Conservation (phyloP, 1,139 yeast species). For the Saccharomyces hybrid region DNA sequence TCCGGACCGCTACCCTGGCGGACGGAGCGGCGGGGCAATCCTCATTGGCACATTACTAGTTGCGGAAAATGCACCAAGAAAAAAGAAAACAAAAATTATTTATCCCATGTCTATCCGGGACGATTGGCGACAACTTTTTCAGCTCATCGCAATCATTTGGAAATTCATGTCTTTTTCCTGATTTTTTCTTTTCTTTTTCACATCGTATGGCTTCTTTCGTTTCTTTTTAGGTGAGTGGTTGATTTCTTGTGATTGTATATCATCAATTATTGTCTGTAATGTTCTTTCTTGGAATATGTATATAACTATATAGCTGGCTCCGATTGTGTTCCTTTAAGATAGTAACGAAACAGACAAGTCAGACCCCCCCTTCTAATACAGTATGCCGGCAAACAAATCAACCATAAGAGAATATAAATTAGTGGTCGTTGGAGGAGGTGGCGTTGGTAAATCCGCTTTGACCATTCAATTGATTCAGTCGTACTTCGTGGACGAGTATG, state of each 20-base stretch:
- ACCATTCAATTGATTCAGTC: constrained; percentile 83
- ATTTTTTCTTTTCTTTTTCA: too few species aligned
- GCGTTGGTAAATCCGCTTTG: constrained; percentile 91
- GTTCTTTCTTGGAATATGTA: too few species aligned
- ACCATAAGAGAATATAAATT: constrained; percentile 57
- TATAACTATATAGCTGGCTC: too few species aligned
- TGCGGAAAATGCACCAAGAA: neutral
- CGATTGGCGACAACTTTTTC: too few species aligned
- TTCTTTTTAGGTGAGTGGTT: neutral
- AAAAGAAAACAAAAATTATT: neutral
- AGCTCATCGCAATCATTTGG: too few species aligned
- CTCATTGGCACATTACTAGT: neutral
- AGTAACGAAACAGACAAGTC: neutral
- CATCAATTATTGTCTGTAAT: too few species aligned
- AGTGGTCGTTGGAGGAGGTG: constrained; percentile 95
- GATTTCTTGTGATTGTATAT: too few species aligned
- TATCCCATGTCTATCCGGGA: neutral
- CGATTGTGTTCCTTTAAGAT: neutral
- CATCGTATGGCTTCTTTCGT: too few species aligned
- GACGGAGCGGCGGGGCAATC: too few species aligned
- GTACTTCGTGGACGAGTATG: constrained; percentile 88
- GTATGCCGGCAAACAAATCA: neutral
- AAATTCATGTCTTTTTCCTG: too few species aligned
- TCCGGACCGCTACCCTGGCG: too few species aligned
- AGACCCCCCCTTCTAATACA: neutral